A percentile compares a stretch with the other conserved stretches of the same genome.
Evolutionary conservation across 176 grass and related monocot species (phyloP).

Genomic region (Raddia guianensis): DNA sequence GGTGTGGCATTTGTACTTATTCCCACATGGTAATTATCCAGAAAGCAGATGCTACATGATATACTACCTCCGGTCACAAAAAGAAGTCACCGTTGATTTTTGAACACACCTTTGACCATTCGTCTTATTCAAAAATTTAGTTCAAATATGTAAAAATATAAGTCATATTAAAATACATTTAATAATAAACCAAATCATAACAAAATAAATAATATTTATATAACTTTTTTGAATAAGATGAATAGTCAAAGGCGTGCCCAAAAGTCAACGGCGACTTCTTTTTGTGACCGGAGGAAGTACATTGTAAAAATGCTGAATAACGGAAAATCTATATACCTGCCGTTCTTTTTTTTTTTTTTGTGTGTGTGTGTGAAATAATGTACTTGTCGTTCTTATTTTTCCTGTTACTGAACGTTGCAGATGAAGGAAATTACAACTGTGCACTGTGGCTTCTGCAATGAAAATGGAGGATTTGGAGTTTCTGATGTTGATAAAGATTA

Average conservation of each 20-base stretch:
- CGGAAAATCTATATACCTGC: neutral
- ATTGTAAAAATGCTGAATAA: neutral
- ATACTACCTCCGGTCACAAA: too few relatives aligned
- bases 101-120: too few relatives aligned
- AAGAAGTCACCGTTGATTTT: too few relatives aligned
- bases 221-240: too few relatives aligned
- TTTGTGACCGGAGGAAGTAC: too few relatives aligned
- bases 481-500: slow-evolving; percentile 76
- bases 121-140: too few relatives aligned
- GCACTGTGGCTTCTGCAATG: slow-evolving; percentile 89
- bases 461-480: slow-evolving; percentile 74
- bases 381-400: slow-evolving; percentile 17
- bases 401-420: slow-evolving; percentile 47
- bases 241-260: too few relatives aligned
- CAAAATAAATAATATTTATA: too few relatives aligned
- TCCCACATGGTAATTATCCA: neutral
- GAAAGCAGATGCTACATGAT: neutral
- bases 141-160: too few relatives aligned
- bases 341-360: slow-evolving; percentile 9
- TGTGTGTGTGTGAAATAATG: neutral
- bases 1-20: neutral
- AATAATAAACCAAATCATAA: too few relatives aligned
- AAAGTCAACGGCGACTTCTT: too few relatives aligned
- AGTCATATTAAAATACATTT: too few relatives aligned
- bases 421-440: slow-evolving; percentile 54